phyloP scores from a whole-genome alignment of 495 filamentous ascomycete species.

The Saxophila tyrrhenica region DNA sequence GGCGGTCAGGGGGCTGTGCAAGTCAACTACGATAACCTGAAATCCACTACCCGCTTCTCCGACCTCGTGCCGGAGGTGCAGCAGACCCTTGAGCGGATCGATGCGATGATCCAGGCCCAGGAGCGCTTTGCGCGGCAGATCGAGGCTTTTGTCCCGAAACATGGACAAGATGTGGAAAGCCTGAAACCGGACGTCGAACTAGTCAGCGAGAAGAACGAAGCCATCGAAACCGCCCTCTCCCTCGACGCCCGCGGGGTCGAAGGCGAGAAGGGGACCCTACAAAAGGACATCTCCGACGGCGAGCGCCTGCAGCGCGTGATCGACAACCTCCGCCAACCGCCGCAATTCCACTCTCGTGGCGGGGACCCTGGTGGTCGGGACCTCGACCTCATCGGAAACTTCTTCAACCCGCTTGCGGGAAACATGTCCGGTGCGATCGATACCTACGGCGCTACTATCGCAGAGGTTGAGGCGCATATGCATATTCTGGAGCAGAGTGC shows the following conservation, averaged over 20 bases:
- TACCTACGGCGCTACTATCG: constrained; percentile 54
- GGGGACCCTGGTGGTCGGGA: constrained; percentile 41
- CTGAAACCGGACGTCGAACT: constrained; percentile 67
- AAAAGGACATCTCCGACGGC: constrained; percentile 58
- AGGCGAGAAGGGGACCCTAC: constrained; percentile 49
- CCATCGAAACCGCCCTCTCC: constrained; percentile 58
- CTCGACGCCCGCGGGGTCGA: constrained; percentile 64
- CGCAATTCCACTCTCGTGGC: constrained; percentile 31
- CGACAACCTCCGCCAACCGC: constrained; percentile 45
- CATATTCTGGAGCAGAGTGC: constrained; percentile 60
- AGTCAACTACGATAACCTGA: constrained; percentile 62
- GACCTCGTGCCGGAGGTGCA: constrained; percentile 80
- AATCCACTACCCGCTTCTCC: constrained; percentile 78
- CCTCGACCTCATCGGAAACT: constrained; percentile 52
- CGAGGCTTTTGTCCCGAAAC: constrained; percentile 50
- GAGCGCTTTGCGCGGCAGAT: constrained; percentile 47
- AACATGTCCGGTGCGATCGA: constrained; percentile 58
- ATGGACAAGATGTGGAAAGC: constrained; percentile 50
- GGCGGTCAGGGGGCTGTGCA: constrained; percentile 52
- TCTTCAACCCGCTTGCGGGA: constrained; percentile 61
- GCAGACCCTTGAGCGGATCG: constrained; percentile 58
- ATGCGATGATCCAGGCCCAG: constrained; percentile 59
- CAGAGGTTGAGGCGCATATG: constrained; percentile 75
- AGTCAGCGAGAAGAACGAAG: constrained; percentile 58
- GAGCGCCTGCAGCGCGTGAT: constrained; percentile 55